A percentile compares a stretch with the other conserved stretches of the same genome.
Conservation (phyloP, 2,329 filamentous ascomycete species). For the Acrocalymma vagum region DNA sequence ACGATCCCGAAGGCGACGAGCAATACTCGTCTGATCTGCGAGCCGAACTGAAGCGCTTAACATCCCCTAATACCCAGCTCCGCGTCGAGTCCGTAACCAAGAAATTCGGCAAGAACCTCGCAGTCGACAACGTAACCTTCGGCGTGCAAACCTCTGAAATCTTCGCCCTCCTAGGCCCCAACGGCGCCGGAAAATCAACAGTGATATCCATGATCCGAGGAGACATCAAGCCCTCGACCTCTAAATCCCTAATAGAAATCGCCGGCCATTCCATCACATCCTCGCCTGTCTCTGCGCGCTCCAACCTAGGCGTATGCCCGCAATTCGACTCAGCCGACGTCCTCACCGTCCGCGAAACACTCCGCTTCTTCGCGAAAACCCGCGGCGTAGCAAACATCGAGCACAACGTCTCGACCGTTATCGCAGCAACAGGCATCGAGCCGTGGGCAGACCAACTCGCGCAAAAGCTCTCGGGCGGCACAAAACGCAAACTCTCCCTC, state of each 20-base stretch:
- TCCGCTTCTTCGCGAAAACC: conserved; percentile 84
- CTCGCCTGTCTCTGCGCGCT: conserved; percentile 71
- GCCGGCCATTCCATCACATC: conserved; percentile 74
- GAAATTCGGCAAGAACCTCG: conserved; percentile 67
- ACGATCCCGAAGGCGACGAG: conserved; percentile 61
- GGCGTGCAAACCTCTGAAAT: conserved; percentile 80
- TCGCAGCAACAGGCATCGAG: conserved; percentile 78
- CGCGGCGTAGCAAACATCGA: conserved; percentile 78
- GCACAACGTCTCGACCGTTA: conserved; percentile 78
- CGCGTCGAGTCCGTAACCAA: conserved; percentile 80
- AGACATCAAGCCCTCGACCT: conserved; percentile 74
- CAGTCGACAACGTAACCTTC: conserved; percentile 86
- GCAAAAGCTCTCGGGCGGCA: conserved; percentile 81
- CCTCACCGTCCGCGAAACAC: conserved; percentile 86
- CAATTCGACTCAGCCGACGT: conserved; percentile 78
- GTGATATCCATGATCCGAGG: conserved; percentile 88
- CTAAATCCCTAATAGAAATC: conserved; percentile 76
- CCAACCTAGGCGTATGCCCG: conserved; percentile 84
- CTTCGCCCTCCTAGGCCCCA: conserved; percentile 87
- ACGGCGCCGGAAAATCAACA: conserved; percentile 89
- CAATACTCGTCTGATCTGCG: conserved; percentile 64
- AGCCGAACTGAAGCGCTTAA: conserved; percentile 67
- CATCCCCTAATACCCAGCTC: conserved; percentile 74
- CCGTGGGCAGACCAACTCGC: conserved; percentile 78
- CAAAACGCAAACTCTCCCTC: conserved; percentile 88